Evolutionary conservation across 2,329 filamentous ascomycete genomes (phyloP).

Genomic region (Metarhizium robertsii): DNA sequence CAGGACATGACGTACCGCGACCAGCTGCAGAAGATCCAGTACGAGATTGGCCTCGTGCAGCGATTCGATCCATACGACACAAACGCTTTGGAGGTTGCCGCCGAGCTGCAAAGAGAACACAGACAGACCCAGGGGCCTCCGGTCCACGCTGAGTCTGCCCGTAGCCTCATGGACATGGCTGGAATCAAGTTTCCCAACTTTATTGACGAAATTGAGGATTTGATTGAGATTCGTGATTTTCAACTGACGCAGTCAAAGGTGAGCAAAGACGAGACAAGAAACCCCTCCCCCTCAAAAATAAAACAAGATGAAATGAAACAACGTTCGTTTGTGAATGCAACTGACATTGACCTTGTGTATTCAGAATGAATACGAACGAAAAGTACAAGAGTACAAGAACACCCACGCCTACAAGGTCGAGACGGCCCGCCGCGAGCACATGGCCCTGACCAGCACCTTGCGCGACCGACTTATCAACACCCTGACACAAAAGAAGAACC

Average conservation of each 20-base stretch:
- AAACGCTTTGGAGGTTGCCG: conserved; percentile 63
- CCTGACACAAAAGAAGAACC: conserved; percentile 54
- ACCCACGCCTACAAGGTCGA: conserved; percentile 53
- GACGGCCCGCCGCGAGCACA: conserved; percentile 53
- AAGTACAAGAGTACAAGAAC: conserved; percentile 48
- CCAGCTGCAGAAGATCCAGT: conserved; percentile 84
- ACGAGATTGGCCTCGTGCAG: conserved; percentile 78
- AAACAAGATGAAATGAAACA: background rate
- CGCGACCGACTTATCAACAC: conserved; percentile 59
- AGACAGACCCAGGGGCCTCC: conserved; percentile 33
- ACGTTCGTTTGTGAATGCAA: background rate
- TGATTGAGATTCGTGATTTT: conserved; percentile 79
- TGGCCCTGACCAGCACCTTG: conserved; percentile 48
- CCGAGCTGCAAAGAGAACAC: conserved; percentile 49
- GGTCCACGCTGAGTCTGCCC: conserved; percentile 30
- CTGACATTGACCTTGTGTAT: conserved; percentile 4
- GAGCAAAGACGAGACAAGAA: conserved; percentile 20
- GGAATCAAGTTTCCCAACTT: conserved; percentile 81
- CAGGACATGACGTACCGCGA: conserved; percentile 79
- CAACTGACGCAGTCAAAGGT: conserved; percentile 76
- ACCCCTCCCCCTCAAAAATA: too few relatives aligned
- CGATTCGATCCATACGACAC: conserved; percentile 73
- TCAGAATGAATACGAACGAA: conserved; percentile 55
- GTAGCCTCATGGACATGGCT: conserved; percentile 61
- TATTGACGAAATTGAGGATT: conserved; percentile 76